Base-by-base conservation (phyloP, 331 rosid genomes). In the Arachis monticola region DNA sequence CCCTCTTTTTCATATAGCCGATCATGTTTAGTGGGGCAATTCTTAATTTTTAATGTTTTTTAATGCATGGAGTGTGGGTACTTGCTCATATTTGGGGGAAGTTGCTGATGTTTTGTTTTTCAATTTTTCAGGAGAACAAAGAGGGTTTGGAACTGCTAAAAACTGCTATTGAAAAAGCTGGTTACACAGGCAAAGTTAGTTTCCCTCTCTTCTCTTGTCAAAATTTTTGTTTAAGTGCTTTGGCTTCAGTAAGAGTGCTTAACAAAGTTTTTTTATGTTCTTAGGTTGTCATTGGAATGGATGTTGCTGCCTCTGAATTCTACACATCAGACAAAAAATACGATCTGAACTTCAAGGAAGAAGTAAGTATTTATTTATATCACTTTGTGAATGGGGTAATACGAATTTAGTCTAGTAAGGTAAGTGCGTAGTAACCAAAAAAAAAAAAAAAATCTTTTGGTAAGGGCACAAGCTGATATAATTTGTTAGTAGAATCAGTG, bases 291-390 rank as follows among this genome's bases (percentile, higher is more conserved):
- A 92, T 92, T 66, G 97, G 97, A 81, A 95, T 95, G 97, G 97
- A 95, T 80, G 99, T 95, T 81, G 99, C 99, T 60, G 99, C 99
- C 14, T 95, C 97, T 6, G 99, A 95, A 82, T 95, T 95, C 82
- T 95, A 88, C 83, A 92, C 79, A 46, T 5, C 77, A 12, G 97
- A 92, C 76, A 86, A 88, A 72, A 83, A 82, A 77, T 95, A 95
- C 42, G 97, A 95, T 74, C 79, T 95, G 88, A 92, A 92, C 93
- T 95, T 95, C 86, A 95, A 95, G 91, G 97, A 90, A 85, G 97
- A 95, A 77, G 98, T 92, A 74, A 80, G 86, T 48, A 75, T 69
- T 45, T 61, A 8, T 72, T 46, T 69, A 22, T 12, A 4, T 22
- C 48, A 10, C 48, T 64, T 5, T 48, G 51, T 69, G 57, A 51